phyloP scores from a whole-genome alignment of 2,329 filamentous ascomycete species.

The Diplodia mutila region DNA sequence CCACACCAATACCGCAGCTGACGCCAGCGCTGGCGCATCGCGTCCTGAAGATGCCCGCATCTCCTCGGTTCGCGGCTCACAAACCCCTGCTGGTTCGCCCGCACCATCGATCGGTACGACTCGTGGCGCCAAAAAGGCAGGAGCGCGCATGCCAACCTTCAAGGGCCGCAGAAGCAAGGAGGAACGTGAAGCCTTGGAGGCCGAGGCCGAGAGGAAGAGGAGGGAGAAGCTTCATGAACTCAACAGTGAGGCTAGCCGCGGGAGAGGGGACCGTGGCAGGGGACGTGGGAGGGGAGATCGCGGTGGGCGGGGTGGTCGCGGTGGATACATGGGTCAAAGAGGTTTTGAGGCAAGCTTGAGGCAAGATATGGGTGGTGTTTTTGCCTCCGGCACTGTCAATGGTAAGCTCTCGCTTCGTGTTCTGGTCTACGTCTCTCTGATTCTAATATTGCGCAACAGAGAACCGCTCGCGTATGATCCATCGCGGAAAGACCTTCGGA shows the following conservation, averaged over 20 bases:
- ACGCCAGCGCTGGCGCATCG: conserved; percentile 11
- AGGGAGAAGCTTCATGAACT: conserved; percentile 42
- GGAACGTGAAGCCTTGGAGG: conserved; percentile 48
- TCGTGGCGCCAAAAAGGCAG: conserved; percentile 36
- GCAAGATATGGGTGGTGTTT: conserved; percentile 18
- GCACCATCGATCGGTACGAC: conserved; percentile 37
- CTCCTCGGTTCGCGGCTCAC: conserved; percentile 8
- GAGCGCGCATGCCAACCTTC: conserved; percentile 44
- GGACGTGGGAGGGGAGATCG: conserved; percentile 36
- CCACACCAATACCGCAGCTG: not conserved
- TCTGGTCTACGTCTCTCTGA: not conserved
- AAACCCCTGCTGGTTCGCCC: conserved; percentile 27
- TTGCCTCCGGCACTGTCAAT: conserved; percentile 17
- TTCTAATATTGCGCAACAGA: not conserved
- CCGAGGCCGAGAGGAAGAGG: conserved; percentile 45
- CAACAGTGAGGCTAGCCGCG: conserved; percentile 35
- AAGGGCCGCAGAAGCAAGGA: conserved; percentile 50
- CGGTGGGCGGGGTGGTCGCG: conserved; percentile 39
- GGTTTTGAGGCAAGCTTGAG: conserved; percentile 1
- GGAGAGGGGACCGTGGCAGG: conserved; percentile 30
- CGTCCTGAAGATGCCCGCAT: conserved; percentile 1
- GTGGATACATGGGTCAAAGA: conserved; percentile 44
- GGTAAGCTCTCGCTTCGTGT: not conserved
- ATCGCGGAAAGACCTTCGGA: conserved; percentile 25
- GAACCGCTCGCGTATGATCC: conserved; percentile 18